Evolutionary conservation across 345 rosid species (phyloP), one percentile per base, ranked within the genome.

Genomic region (Toxicodendron radicans): DNA sequence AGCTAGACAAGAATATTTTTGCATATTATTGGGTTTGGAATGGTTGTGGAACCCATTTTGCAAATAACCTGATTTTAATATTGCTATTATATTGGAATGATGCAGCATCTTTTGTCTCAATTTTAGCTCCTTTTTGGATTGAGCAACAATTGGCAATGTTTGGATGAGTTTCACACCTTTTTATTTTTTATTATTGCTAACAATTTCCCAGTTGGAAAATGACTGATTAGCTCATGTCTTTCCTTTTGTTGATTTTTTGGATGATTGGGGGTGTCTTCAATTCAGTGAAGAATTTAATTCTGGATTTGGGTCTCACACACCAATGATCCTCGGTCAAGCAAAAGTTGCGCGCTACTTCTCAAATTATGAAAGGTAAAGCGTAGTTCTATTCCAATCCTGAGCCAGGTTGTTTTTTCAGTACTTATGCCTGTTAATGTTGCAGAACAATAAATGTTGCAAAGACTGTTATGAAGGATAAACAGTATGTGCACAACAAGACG

Each of bases 271-370:
- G 69, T 73, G 21, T 61, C 10, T 81, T 62, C 54, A 68, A 75
- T 70, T 74, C 89, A 95, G 98, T 84, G 99, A 90, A 79, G 99
- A 95, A 78, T 91, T 90, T 79, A 90, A 91, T 83, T 74, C 97
- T 83, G 99, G 98, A 75, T 95, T 95, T 84, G 99, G 99, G 76
- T 95, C 98, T 74, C 93, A 90, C 78, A 95, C 99, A 32, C 98
- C 99, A 3, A 84, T 95, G 90, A 73, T 87, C 70, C 92, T 92
- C 61, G 99, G 99, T 80, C 97, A 95, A 85, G 95, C 95, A 64
- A 91, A 90, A 82, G 93, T 91, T 73, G 79, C 89, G 70, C 97
- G 97, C 52, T 92, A 95, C 80, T 87, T 83, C 78, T 91, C 95
- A 73, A 90, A 90, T 73, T 83, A 69, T 77, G 89, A 89, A 83